A percentile compares a stretch with the other conserved stretches of the same genome.
phyloP scores from a whole-genome alignment of 345 rosid genomes.

The Euphorbia tirucalli region DNA sequence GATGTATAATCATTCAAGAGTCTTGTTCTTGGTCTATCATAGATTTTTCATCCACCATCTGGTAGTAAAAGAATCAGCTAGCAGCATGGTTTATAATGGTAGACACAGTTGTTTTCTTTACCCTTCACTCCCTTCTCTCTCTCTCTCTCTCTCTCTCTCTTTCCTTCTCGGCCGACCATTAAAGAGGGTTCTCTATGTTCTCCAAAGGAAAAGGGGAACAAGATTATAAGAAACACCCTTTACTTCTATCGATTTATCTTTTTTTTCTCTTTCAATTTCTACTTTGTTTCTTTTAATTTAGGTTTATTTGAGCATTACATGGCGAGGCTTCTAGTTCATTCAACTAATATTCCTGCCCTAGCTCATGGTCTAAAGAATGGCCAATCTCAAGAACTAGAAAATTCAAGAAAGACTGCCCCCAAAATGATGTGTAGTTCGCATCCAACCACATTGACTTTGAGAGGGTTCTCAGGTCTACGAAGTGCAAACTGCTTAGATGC shows the following conservation, averaged over 20 bases:
- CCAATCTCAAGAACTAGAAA: conserved; percentile 43
- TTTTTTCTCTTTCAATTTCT: background rate
- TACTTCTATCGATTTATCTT: background rate
- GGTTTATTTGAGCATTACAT: conserved; percentile 32
- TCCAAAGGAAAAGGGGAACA: background rate
- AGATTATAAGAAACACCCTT: background rate
- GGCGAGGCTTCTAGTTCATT: conserved; percentile 68
- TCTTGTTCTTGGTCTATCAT: too few species aligned
- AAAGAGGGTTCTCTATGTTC: conserved; percentile 11
- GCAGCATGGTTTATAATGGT: too few species aligned
- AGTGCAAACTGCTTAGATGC: conserved; percentile 47
- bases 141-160: too few species aligned
- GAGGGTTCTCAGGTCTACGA: conserved; percentile 56
- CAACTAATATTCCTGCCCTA: conserved; percentile 42
- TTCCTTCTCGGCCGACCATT: conserved; percentile 36
- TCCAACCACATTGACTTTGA: conserved; percentile 41
- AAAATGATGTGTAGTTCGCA: conserved; percentile 46
- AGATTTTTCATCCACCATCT: too few species aligned
- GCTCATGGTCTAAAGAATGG: conserved; percentile 39
- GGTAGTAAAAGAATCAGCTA: too few species aligned
- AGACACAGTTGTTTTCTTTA: too few species aligned
- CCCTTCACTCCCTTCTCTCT: too few species aligned
- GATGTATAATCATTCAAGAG: too few species aligned
- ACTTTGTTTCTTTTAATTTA: background rate
- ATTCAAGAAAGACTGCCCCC: conserved; percentile 32